Evolutionary conservation across 306 rosid genomes (phyloP).

Genomic region (Cucurbita pepo): DNA sequence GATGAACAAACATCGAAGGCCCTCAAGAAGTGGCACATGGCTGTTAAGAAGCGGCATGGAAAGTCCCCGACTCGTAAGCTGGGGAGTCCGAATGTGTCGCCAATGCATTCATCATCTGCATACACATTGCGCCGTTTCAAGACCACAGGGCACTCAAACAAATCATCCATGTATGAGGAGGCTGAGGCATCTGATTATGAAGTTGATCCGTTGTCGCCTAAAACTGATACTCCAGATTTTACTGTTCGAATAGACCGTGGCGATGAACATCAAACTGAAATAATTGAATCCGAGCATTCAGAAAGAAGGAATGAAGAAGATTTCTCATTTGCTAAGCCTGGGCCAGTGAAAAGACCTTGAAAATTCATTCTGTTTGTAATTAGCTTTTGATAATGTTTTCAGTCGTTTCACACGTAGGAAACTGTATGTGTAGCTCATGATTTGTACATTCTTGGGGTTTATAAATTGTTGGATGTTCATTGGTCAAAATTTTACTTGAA

Average conservation of each 20-base stretch:
- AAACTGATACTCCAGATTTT: not conserved
- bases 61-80: slow-evolving; percentile 17
- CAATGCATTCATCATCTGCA: slow-evolving; percentile 28
- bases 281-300: not conserved
- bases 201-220: not conserved
- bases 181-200: slow-evolving; percentile 9
- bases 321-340: slow-evolving; percentile 34
- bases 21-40: slow-evolving; percentile 64
- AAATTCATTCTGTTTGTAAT: not conserved
- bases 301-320: slow-evolving; percentile 25
- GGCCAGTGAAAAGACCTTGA: not conserved
- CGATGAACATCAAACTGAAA: slow-evolving; percentile 8
- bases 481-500: not conserved
- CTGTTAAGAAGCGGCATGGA: slow-evolving; percentile 51
- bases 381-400: not conserved
- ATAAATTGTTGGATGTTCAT: not conserved
- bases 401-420: not conserved
- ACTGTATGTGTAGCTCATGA: not conserved
- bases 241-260: slow-evolving; percentile 20
- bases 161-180: slow-evolving; percentile 17
- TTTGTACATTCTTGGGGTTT: slow-evolving; percentile 2
- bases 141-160: slow-evolving; percentile 69
- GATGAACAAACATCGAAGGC: slow-evolving; percentile 85
- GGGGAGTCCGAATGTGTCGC: slow-evolving; percentile 32
- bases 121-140: slow-evolving; percentile 60